Percentiles rank a stretch among this genome's conserved stretches.
phyloP scores from a whole-genome alignment of 345 rosid species.

The Hevea brasiliensis region DNA sequence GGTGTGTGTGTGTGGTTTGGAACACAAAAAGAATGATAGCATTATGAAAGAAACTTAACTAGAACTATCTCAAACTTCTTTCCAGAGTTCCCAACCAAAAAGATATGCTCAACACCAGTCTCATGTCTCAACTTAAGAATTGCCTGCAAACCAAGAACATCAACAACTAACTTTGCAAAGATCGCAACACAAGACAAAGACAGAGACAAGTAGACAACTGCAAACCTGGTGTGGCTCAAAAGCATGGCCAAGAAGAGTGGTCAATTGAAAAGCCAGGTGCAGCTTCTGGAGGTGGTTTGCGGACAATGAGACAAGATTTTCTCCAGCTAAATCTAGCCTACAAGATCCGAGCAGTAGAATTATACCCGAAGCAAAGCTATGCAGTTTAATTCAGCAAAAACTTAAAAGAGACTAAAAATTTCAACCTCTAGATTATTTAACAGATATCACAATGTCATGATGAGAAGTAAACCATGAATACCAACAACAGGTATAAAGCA shows the following conservation, averaged over 20 bases:
- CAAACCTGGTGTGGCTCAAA: constrained; percentile 97
- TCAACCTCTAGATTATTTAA: not conserved
- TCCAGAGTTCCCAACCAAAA: constrained; percentile 71
- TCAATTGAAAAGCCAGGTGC: constrained; percentile 66
- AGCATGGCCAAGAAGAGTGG: constrained; percentile 59
- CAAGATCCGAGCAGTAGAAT: not conserved
- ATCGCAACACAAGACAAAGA: constrained; percentile 8
- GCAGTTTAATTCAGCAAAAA: not conserved
- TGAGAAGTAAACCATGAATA: not conserved
- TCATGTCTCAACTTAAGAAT: constrained; percentile 88
- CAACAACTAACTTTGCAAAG: constrained; percentile 15
- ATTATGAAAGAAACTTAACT: constrained; percentile 52
- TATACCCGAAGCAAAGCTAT: not conserved
- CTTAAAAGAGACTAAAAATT: not conserved
- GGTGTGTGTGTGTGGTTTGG: too few relatives aligned
- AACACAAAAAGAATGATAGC: not conserved
- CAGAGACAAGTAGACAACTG: constrained; percentile 2
- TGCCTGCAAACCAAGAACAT: constrained; percentile 59
- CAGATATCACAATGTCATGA: not conserved
- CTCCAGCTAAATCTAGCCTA: constrained; percentile 76
- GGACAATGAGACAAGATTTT: constrained; percentile 57
- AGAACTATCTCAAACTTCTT: constrained; percentile 74
- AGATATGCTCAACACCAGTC: constrained; percentile 76
- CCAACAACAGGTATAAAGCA: not conserved
- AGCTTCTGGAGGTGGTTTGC: constrained; percentile 98